phyloP scores from a whole-genome alignment of 192 early-diverging fungal genomes.

The Coemansia sp. region DNA sequence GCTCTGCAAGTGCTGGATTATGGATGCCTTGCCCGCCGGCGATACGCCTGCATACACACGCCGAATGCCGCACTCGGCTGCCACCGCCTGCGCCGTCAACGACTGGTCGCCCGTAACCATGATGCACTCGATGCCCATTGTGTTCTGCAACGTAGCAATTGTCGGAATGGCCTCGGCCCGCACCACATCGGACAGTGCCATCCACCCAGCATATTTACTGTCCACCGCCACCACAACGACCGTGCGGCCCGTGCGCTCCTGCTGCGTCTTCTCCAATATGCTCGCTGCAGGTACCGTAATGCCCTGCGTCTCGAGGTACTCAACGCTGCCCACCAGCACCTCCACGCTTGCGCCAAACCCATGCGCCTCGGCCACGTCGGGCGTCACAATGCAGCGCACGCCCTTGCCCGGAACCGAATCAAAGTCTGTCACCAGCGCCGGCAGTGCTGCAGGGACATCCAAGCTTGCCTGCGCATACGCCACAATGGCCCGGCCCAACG shows the following conservation, averaged over 20 bases:
- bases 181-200: slow-evolving; percentile 83
- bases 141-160: slow-evolving; percentile 64
- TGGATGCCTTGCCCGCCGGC: slow-evolving; percentile 82
- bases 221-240: slow-evolving; percentile 76
- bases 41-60: slow-evolving; percentile 89
- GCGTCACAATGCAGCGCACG: slow-evolving; percentile 60
- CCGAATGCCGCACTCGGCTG: slow-evolving; percentile 75
- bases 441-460: slow-evolving; percentile 19
- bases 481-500: slow-evolving; percentile 77
- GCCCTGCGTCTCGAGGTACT: slow-evolving; percentile 58
- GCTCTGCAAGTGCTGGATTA: slow-evolving; percentile 73
- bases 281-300: slow-evolving; percentile 51
- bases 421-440: slow-evolving; percentile 61
- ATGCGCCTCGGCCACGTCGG: slow-evolving; percentile 19
- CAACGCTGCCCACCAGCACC: slow-evolving; percentile 75
- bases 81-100: slow-evolving; percentile 80
- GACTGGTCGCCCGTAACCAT: slow-evolving; percentile 96
- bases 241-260: slow-evolving; percentile 73
- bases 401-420: slow-evolving; percentile 71
- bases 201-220: slow-evolving; percentile 59
- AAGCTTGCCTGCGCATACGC: slow-evolving; percentile 59
- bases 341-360: slow-evolving; percentile 17
- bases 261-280: slow-evolving; percentile 39
- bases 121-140: slow-evolving; percentile 73
- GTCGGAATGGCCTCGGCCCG: slow-evolving; percentile 75